Evolutionary conservation across 2,329 filamentous ascomycete species (phyloP).

Genomic region (Apiospora koreana): DNA sequence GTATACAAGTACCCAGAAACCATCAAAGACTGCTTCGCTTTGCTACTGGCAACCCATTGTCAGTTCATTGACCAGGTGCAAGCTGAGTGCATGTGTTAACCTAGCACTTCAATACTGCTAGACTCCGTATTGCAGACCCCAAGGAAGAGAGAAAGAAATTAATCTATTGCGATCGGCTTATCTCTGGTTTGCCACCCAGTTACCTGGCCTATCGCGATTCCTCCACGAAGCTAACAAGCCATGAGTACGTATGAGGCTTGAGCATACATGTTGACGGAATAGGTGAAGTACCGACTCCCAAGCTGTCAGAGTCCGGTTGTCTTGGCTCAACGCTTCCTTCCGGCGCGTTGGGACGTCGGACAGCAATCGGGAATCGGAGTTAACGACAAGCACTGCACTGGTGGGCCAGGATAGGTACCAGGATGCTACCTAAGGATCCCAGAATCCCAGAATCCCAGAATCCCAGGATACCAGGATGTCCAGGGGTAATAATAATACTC

Average conservation of each 20-base stretch:
- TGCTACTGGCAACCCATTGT: not conserved
- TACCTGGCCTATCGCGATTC: not conserved
- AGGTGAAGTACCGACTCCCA: not conserved
- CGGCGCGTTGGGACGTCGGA: not conserved
- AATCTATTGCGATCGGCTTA: not conserved
- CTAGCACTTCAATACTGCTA: no score
- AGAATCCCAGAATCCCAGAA: no score
- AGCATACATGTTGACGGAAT: no score
- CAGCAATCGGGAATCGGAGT: not conserved
- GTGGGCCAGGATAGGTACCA: not conserved
- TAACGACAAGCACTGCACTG: not conserved
- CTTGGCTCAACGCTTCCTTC: conserved; percentile 1
- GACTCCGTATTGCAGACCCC: no score
- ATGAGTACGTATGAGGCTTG: not conserved
- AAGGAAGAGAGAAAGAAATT: not conserved
- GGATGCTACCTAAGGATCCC: no score
- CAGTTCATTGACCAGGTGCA: not conserved
- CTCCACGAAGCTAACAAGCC: not conserved
- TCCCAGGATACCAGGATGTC: not conserved
- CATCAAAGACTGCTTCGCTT: not conserved
- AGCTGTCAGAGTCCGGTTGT: not conserved
- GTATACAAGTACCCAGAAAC: no score
- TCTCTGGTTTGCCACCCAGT: not conserved
- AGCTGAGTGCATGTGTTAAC: not conserved
- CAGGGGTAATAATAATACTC: not conserved